Base-by-base conservation (phyloP, 495 filamentous ascomycete species). In the Acidomyces sp. region DNA sequence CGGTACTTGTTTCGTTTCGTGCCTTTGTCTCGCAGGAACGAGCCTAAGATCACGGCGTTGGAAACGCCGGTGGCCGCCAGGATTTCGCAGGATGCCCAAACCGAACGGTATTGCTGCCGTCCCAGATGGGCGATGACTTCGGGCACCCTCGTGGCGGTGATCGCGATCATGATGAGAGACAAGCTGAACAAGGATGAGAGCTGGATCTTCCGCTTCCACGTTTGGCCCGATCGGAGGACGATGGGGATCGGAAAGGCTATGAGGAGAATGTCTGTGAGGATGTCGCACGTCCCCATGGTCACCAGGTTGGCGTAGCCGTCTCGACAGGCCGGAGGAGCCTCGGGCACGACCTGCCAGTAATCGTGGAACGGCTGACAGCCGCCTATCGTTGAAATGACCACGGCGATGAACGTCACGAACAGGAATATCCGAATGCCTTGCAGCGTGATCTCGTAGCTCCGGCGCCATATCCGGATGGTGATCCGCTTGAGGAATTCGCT, bases 291-390 rank as follows among this genome's bases (percentile, higher is more conserved):
- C 2, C 81, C 87, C 82, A 93, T 90, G 7, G 82, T 85, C 43
- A 93, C 63, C 19, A 96, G 72, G 48, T 95, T 83, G 23, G 73
- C 78, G 53, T 81, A 88, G 19, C 82, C 85, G 54, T 78, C 72
- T 20, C 90, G 77, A 62, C 90, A 97, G 46, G 70, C 67, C 10
- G 81, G 75, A 18, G 84, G 85, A 15, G 90, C 87, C 54, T 93
- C 85, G 6, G 90, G 90, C 16, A 75, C 60, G 5, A 95, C 84
- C 58, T 93, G 86, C 85, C 85, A 95, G 64, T 93, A 88, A 56
- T 85, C 75, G 39, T 57, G 34, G 49, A 93, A 82, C 13, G 90
- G 87, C 23, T 75, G 77, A 57, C 90, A 97, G 63, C 95, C 88
- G 28, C 70, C 67, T 21, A 97, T 63, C 12, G 85, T 83, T 12